Evolutionary conservation across 2,329 filamentous ascomycete genomes (phyloP).

Genomic region (Aspergillaceae sp.): DNA sequence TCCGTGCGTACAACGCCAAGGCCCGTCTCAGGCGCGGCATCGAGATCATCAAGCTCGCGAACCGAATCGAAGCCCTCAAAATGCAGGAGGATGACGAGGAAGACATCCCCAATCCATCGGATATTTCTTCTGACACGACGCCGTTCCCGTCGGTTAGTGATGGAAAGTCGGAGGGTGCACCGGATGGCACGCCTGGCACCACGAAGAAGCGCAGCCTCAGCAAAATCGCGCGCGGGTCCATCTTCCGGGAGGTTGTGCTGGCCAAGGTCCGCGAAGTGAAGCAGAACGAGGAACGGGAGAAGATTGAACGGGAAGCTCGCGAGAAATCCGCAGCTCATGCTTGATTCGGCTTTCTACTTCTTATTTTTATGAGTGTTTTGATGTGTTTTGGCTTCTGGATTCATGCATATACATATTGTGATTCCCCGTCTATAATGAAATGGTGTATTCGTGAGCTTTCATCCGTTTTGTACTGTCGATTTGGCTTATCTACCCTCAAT

Average conservation of each 20-base stretch:
- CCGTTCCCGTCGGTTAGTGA: constrained; percentile 16
- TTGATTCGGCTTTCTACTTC: constrained; percentile 12
- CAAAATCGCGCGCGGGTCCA: constrained; percentile 56
- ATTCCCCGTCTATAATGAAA: constrained; percentile 19
- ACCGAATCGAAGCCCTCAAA: constrained; percentile 90
- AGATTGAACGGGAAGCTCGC: constrained; percentile 52
- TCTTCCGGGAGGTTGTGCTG: constrained; percentile 89
- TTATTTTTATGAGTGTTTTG: constrained; percentile 3
- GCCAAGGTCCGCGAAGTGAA: constrained; percentile 92
- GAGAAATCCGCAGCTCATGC: constrained; percentile 25
- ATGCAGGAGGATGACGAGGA: constrained; percentile 84
- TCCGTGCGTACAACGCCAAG: constrained; percentile 86
- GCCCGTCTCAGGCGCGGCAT: constrained; percentile 87
- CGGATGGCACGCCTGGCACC: constrained; percentile 14
- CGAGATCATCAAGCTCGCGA: constrained; percentile 90
- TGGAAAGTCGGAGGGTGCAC: constrained; percentile 4
- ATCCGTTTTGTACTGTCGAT: background rate
- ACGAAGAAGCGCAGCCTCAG: constrained; percentile 47
- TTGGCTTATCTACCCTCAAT: background rate
- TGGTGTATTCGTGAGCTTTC: background rate
- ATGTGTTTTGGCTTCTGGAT: constrained; percentile 3
- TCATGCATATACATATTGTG: constrained; percentile 23
- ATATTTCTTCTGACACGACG: constrained; percentile 44
- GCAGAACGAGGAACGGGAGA: constrained; percentile 68
- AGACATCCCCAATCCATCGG: constrained; percentile 51